A percentile compares a stretch with the other conserved stretches of the same genome.
Conservation (phyloP, 306 rosid species). For the Arachis stenosperma region DNA sequence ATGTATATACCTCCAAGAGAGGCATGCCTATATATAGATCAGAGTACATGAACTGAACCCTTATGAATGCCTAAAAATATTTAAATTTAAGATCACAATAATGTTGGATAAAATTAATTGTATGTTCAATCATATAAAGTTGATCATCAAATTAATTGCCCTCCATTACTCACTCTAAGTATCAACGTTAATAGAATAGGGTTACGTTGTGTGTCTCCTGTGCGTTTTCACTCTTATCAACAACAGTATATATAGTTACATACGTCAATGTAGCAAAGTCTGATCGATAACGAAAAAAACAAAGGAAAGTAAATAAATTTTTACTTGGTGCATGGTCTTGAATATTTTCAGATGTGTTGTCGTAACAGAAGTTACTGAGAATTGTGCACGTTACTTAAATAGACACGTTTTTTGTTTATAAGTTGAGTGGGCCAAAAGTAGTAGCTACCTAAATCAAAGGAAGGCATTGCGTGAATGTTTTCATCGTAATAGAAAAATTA, state of each 20-base stretch:
- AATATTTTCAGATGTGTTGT: not conserved
- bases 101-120: not conserved
- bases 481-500: slow-evolving; percentile 6
- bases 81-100: too few relatives aligned
- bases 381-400: not conserved
- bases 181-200: too few relatives aligned
- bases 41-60: too few relatives aligned
- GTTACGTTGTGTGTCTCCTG: too few relatives aligned
- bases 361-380: not conserved
- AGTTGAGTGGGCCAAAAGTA: slow-evolving; percentile 11
- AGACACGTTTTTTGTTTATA: not conserved
- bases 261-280: not conserved
- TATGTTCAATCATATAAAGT: not conserved
- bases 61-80: too few relatives aligned
- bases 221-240: not conserved
- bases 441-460: not conserved
- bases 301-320: too few relatives aligned
- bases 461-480: slow-evolving; percentile 7
- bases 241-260: too few relatives aligned
- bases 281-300: not conserved
- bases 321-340: not conserved
- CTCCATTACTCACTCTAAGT: too few relatives aligned
- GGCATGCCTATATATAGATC: too few relatives aligned
- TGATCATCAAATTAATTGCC: too few relatives aligned
- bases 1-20: too few relatives aligned